These are phyloP conservation scores for Annulohypoxylon maeteangense DNA, from an alignment of 495 filamentous ascomycete genomes.

Conservation along the genomic window DNA sequence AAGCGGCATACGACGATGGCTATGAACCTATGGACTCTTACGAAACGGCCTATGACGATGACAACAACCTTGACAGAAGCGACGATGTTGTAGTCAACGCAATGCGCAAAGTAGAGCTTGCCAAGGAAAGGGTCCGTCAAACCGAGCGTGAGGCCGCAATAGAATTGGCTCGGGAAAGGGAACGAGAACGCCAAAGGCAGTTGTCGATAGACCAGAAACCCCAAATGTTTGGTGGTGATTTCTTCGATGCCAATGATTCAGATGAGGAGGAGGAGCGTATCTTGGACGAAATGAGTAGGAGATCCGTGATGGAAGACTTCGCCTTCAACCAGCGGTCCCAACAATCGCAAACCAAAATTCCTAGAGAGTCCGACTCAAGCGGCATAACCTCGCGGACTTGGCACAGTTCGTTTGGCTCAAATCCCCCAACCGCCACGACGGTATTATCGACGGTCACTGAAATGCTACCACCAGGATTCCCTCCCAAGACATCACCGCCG, in stretches of 20 bases:
- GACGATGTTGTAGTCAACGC: conserved; percentile 66
- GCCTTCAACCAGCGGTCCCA: conserved; percentile 62
- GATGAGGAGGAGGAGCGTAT: conserved; percentile 93
- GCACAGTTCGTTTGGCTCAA: conserved; percentile 86
- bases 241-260: conserved; percentile 76
- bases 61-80: conserved; percentile 51
- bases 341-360: conserved; percentile 68
- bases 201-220: conserved; percentile 43
- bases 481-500: conserved; percentile 46
- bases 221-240: conserved; percentile 47
- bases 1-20: conserved; percentile 94
- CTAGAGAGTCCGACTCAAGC: conserved; percentile 90
- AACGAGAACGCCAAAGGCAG: conserved; percentile 60
- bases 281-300: conserved; percentile 90
- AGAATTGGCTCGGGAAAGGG: conserved; percentile 66
- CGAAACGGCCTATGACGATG: conserved; percentile 43
- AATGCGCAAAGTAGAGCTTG: conserved; percentile 76
- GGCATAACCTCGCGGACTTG: conserved; percentile 84
- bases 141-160: conserved; percentile 77
- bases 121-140: conserved; percentile 81
- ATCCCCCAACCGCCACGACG: conserved; percentile 76
- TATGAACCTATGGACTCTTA: conserved; percentile 76
- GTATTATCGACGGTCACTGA: conserved; percentile 82
- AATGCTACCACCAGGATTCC: conserved; percentile 53
- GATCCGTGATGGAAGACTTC: conserved; percentile 88